phyloP scores from a whole-genome alignment of 1,284 basidiomycete genomes.

The Rhodotorula sp. region DNA sequence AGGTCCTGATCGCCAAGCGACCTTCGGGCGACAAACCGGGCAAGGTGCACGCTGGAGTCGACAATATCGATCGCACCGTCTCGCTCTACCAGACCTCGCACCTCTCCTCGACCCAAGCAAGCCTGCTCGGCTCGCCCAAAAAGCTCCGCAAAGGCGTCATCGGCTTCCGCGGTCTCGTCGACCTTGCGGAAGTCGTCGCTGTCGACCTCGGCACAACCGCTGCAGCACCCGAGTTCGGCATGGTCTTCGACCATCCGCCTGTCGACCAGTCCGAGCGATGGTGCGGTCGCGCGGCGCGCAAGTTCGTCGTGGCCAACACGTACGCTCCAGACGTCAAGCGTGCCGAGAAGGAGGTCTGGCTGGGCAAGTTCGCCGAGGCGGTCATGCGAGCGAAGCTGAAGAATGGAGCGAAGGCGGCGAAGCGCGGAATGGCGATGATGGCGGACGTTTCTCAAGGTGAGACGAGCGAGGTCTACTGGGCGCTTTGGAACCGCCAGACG shows the following conservation, averaged over 20 bases:
- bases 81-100: slow-evolving; percentile 54
- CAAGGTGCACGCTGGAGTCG: slow-evolving; percentile 72
- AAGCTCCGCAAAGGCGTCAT: slow-evolving; percentile 70
- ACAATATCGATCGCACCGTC: slow-evolving; percentile 72
- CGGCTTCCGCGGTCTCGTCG: slow-evolving; percentile 80
- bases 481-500: slow-evolving; percentile 73
- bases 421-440: slow-evolving; percentile 50
- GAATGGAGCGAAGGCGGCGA: slow-evolving; percentile 63
- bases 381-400: slow-evolving; percentile 66
- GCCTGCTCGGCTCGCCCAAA: slow-evolving; percentile 25
- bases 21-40: slow-evolving; percentile 70
- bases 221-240: slow-evolving; percentile 63
- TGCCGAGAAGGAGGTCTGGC: slow-evolving; percentile 64
- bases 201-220: slow-evolving; percentile 69
- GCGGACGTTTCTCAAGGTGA: not conserved
- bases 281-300: slow-evolving; percentile 78
- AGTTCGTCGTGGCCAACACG: slow-evolving; percentile 71
- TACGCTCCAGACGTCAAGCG: slow-evolving; percentile 54
- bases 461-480: slow-evolving; percentile 74
- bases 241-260: slow-evolving; percentile 77
- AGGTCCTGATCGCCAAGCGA: slow-evolving; percentile 86
- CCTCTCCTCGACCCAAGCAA: slow-evolving; percentile 19
- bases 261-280: slow-evolving; percentile 45
- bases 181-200: slow-evolving; percentile 77
- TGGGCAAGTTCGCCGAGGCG: slow-evolving; percentile 81